These are phyloP conservation scores for Phylloporus sp. DNA, from an alignment of 768 basidiomycete species.

Conservation along the genomic window DNA sequence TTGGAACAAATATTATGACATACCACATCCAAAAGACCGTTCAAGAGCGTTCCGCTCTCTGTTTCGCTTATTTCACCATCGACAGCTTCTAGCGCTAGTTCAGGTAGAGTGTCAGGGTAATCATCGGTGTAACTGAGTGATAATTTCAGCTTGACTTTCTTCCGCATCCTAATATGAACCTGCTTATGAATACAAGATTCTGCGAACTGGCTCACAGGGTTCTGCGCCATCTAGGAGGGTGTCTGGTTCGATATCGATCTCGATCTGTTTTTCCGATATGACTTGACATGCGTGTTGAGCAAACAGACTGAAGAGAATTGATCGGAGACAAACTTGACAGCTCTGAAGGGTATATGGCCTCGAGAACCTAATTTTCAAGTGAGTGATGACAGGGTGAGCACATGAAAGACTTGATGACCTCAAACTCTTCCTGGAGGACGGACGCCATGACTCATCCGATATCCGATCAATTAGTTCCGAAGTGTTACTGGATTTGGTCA, in stretches of 20 bases:
- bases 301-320: conserved; percentile 28
- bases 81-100: conserved; percentile 58
- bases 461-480: conserved; percentile 24
- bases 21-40: conserved; percentile 55
- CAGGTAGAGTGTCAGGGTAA: conserved; percentile 84
- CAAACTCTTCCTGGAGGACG: conserved; percentile 82
- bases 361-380: conserved; percentile 65
- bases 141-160: conserved; percentile 71
- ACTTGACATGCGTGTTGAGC: conserved; percentile 64
- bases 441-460: conserved; percentile 46
- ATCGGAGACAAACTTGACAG: conserved; percentile 71
- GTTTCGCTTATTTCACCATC: conserved; percentile 63
- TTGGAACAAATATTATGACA: conserved; percentile 20
- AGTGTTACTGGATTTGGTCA: conserved; percentile 12
- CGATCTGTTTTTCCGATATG: conserved; percentile 75
- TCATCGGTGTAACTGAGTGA: conserved; percentile 71
- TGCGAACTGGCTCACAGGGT: conserved; percentile 39
- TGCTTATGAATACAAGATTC: conserved; percentile 1
- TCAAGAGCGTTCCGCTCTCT: conserved; percentile 53
- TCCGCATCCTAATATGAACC: conserved; percentile 11
- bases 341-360: conserved; percentile 95
- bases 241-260: conserved; percentile 88
- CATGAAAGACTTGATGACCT: conserved; percentile 48
- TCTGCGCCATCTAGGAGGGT: conserved; percentile 60
- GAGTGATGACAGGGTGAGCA: conserved; percentile 6